Base-by-base conservation (phyloP, 306 rosid species). In the Lupinus albus region DNA sequence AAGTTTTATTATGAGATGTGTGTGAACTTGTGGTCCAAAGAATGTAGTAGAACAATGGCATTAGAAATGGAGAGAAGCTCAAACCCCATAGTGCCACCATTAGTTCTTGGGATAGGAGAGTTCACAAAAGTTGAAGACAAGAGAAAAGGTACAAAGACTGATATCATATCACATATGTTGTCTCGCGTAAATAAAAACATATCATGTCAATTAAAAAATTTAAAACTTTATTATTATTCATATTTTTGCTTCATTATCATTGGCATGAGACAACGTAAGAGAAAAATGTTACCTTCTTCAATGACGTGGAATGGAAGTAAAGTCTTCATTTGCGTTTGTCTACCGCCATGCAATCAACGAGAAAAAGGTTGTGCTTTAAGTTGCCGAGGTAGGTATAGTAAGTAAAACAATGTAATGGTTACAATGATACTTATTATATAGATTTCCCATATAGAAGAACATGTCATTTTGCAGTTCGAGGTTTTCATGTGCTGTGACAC, bases 321-420 rank as follows among this genome's bases (percentile, higher is more conserved):
- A 35, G 61, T 65, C 80, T 84, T 84, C 84, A 73, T 79, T 75
- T 73, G 80, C 86, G 82, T 83, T 60, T 84, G 89, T 84, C 89
- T 75, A 58, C 84, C 70, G 77, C 84, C 86, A 64, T 67, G 51
- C 77, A 72, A 41, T 75, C 67, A 66, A 79, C 79, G 72, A 79
- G 84, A 62, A 66, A 64, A 64, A 76, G 11, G 50, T 0, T 38
- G 64, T 33, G 75, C 78, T 45, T 60, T 45, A 12, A 55, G 61
- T 52, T 67, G 15, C 47, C 78, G 44, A 70, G 61, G 72, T 7
- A 35, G 67, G 67, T 55, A 55, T 28, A 28, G 10, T 73, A 16
- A 67, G 25, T 64, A 17, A 36, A 71, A 35, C 62, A 13, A 54
- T 28, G 71, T 13, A 46, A 69, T n/a, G 3, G 0, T 0, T n/a